Percentiles rank a stretch among this genome's conserved stretches.
phyloP scores from a whole-genome alignment of 2,329 filamentous ascomycete species.

The Dichotomopilus funicola region DNA sequence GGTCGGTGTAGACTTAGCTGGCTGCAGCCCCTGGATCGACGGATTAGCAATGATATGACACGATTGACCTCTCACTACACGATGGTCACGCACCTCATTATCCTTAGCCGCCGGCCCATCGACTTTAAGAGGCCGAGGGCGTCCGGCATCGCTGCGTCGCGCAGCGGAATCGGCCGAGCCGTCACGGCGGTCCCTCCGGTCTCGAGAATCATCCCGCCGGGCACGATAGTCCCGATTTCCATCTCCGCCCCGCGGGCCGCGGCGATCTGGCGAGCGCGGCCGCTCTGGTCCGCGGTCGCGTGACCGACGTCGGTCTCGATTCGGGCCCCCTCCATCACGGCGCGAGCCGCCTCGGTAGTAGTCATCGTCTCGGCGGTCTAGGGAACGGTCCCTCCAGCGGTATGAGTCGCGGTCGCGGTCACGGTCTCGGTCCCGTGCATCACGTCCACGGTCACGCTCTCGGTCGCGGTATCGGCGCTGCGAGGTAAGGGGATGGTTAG shows the following conservation, averaged over 20 bases:
- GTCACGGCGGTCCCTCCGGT: constrained; percentile 59
- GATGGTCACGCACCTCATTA: constrained; percentile 46
- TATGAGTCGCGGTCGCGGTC: constrained; percentile 45
- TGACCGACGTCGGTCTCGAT: constrained; percentile 58
- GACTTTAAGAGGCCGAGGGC: constrained; percentile 43
- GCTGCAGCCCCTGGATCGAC: constrained; percentile 33
- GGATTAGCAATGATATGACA: constrained; percentile 4
- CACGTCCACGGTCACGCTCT: constrained; percentile 37
- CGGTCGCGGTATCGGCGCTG: constrained; percentile 52
- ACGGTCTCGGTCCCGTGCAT: constrained; percentile 39
- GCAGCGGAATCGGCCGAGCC: constrained; percentile 64
- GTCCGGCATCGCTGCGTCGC: constrained; percentile 60
- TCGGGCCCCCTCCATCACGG: constrained; percentile 42
- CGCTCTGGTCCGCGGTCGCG: constrained; percentile 53
- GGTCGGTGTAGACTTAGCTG: constrained; percentile 45
- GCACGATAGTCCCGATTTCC: constrained; percentile 54
- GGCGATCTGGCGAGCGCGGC: constrained; percentile 51
- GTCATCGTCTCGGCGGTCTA: constrained; percentile 61
- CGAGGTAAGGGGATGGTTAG: constrained; percentile 33
- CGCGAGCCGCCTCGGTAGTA: constrained; percentile 51
- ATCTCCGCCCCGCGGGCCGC: constrained; percentile 59
- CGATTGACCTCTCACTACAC: constrained; percentile 18
- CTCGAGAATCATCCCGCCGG: constrained; percentile 68
- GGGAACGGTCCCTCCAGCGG: constrained; percentile 63
- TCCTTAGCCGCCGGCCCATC: constrained; percentile 44